These are phyloP conservation scores for Eucalyptus camaldulensis DNA, from an alignment of 345 rosid species.

Conservation along the genomic window DNA sequence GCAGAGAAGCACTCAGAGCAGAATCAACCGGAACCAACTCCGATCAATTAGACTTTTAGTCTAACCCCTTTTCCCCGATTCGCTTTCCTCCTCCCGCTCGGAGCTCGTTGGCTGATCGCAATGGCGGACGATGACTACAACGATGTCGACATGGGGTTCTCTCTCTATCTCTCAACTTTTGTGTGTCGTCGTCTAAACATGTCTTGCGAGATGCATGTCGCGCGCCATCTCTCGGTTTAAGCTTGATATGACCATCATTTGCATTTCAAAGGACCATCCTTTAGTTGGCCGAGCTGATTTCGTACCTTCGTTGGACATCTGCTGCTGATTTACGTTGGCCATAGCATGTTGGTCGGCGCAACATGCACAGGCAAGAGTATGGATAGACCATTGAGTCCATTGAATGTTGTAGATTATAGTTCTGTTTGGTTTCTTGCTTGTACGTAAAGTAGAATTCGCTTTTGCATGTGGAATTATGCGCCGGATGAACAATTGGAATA, in stretches of 20 bases:
- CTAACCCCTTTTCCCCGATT: neutral
- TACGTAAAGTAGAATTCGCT: rapidly evolving
- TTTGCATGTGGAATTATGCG: too few species aligned
- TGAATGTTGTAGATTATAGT: too few species aligned
- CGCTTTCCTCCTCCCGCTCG: neutral
- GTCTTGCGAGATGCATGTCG: neutral
- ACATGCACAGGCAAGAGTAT: neutral
- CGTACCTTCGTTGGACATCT: neutral
- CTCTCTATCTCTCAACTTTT: neutral
- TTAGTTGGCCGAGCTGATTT: neutral
- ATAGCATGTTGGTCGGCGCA: neutral
- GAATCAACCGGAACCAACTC: neutral
- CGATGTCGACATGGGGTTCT: conserved; percentile 38
- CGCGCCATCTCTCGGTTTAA: neutral
- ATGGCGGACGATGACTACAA: conserved; percentile 74
- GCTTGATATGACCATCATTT: neutral
- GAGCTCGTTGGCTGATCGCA: neutral
- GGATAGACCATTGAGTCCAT: too few species aligned
- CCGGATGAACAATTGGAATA: too few species aligned
- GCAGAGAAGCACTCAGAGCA: neutral
- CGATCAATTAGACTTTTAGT: neutral
- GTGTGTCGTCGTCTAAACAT: neutral
- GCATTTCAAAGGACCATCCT: neutral
- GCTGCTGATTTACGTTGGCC: neutral
- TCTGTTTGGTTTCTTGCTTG: neutral